Percentiles rank a stretch among this genome's conserved stretches.
phyloP scores from a whole-genome alignment of 2,329 filamentous ascomycete species.

The Curvularia verruculosa region DNA sequence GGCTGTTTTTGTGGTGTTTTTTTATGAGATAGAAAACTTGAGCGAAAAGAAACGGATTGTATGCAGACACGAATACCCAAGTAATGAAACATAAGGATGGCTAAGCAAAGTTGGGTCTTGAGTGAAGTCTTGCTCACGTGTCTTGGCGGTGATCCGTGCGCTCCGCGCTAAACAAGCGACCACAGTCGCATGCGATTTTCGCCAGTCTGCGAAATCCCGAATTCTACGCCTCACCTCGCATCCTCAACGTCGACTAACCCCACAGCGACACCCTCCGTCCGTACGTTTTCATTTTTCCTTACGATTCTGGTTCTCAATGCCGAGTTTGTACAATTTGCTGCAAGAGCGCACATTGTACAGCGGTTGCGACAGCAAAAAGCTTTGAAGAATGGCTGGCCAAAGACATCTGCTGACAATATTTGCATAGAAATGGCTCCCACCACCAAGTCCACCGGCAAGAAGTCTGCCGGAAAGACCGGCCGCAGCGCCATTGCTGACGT shows the following conservation, averaged over 20 bases:
- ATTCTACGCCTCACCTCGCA: constrained; percentile 29
- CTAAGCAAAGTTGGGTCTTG: neutral
- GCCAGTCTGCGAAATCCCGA: constrained; percentile 17
- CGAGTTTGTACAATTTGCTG: constrained; percentile 2
- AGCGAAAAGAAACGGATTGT: constrained; percentile 1
- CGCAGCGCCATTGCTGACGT: constrained; percentile 99
- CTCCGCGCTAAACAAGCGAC: constrained; percentile 27
- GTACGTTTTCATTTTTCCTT: constrained; percentile 28
- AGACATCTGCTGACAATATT: constrained; percentile 25
- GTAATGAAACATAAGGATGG: neutral
- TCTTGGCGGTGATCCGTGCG: neutral
- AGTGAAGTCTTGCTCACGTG: constrained; percentile 15
- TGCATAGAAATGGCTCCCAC: constrained; percentile 50
- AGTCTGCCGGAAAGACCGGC: constrained; percentile 68
- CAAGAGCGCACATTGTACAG: neutral
- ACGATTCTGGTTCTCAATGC: neutral
- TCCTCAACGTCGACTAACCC: constrained; percentile 36
- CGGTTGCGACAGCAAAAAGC: neutral
- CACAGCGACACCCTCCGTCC: constrained; percentile 34
- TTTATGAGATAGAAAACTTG: neutral
- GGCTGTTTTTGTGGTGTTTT: neutral
- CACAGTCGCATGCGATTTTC: constrained; percentile 27
- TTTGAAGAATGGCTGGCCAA: neutral
- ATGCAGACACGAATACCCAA: constrained; percentile 11
- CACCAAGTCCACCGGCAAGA: constrained; percentile 58